phyloP scores from a whole-genome alignment of 768 basidiomycete species.

The Mycena kentingensis region DNA sequence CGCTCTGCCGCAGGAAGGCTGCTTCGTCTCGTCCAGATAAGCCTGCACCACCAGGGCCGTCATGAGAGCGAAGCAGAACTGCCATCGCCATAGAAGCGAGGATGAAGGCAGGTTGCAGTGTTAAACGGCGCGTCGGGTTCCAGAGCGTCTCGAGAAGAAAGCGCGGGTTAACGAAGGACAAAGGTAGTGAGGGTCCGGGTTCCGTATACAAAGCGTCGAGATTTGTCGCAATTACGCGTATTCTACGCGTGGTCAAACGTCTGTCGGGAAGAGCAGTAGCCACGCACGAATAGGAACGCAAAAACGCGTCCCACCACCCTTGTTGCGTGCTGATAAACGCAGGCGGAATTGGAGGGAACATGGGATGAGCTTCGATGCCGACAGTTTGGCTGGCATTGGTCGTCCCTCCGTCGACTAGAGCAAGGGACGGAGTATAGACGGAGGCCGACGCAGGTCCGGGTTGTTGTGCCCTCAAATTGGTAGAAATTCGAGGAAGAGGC shows the following conservation, averaged over 20 bases:
- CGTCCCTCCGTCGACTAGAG: too few species aligned
- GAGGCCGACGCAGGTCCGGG: too few species aligned
- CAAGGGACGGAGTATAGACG: too few species aligned
- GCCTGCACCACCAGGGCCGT: conserved; percentile 42
- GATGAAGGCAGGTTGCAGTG: conserved; percentile 53
- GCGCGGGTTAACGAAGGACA: conserved; percentile 49
- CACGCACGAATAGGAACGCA: conserved; percentile 11
- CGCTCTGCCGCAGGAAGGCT: conserved; percentile 45
- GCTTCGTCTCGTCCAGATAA: conserved; percentile 43
- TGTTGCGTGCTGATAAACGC: conserved; percentile 11
- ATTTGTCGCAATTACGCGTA: conserved; percentile 17
- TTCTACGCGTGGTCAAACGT: background rate
- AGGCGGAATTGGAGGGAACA: conserved; percentile 12
- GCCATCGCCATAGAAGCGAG: conserved; percentile 53
- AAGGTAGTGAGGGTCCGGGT: conserved; percentile 18
- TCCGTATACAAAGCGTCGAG: conserved; percentile 15
- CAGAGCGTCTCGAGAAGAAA: conserved; percentile 44
- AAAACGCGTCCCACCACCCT: conserved; percentile 19
- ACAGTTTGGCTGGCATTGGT: too few species aligned
- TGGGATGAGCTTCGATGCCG: conserved; percentile 6
- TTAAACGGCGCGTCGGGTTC: conserved; percentile 37
- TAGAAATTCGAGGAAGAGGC: too few species aligned
- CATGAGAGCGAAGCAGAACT: conserved; percentile 51
- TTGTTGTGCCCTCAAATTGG: too few species aligned
- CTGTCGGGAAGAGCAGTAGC: background rate